A percentile compares a stretch with the other conserved stretches of the same genome.
phyloP scores from a whole-genome alignment of 1,284 basidiomycete genomes.

The Apiotrichum siamense region DNA sequence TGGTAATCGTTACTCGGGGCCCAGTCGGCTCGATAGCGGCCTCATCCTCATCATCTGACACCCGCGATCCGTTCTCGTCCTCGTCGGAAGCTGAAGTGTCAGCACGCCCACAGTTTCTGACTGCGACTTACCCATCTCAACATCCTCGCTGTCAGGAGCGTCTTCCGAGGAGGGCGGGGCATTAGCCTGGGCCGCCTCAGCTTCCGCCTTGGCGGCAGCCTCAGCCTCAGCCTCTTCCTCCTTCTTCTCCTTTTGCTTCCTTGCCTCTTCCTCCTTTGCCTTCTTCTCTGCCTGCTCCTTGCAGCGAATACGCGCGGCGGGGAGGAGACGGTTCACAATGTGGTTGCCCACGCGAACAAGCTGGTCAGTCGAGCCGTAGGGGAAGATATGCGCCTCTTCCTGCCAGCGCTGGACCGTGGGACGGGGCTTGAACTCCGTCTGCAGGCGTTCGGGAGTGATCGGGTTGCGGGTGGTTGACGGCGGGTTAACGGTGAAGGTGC shows the following conservation, averaged over 20 bases:
- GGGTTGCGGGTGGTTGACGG: conserved; percentile 8
- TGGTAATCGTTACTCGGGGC: conserved; percentile 67
- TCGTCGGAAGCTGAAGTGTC: neutral
- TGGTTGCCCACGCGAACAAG: conserved; percentile 68
- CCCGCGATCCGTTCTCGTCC: conserved; percentile 4
- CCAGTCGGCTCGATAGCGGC: conserved; percentile 5
- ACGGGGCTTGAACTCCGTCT: conserved; percentile 55
- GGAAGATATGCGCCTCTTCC: conserved; percentile 77
- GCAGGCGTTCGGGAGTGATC: conserved; percentile 13
- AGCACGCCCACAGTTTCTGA: neutral
- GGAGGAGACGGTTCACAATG: conserved; percentile 70
- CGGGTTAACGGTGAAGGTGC: conserved; percentile 49
- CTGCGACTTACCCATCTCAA: conserved; percentile 60
- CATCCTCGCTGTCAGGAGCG: conserved; percentile 56
- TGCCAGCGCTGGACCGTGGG: conserved; percentile 83
- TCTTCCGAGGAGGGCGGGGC: neutral
- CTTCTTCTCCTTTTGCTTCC: conserved; percentile 13
- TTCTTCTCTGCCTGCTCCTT: conserved; percentile 44
- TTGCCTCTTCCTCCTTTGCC: conserved; percentile 29
- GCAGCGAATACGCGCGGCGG: conserved; percentile 57
- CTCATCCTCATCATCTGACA: conserved; percentile 1
- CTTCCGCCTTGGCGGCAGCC: neutral
- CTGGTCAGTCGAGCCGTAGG: conserved; percentile 69
- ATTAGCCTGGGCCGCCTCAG: conserved; percentile 52
- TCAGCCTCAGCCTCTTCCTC: conserved; percentile 11